Evolutionary conservation across 2,329 filamentous ascomycete species (phyloP).

Genomic region (Aspergillus persii): DNA sequence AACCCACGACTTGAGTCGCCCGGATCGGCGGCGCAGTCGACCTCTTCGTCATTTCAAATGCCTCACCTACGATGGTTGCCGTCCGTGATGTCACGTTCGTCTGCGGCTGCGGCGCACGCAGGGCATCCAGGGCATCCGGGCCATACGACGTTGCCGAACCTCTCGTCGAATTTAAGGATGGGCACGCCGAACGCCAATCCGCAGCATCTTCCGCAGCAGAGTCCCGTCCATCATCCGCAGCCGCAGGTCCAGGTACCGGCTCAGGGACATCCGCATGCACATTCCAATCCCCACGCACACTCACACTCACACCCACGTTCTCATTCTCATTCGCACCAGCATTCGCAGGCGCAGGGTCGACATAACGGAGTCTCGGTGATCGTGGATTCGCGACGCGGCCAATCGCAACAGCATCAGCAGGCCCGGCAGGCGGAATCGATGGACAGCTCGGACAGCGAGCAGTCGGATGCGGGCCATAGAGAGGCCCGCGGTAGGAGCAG

Average conservation of each 20-base stretch:
- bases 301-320: not conserved
- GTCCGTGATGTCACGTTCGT: constrained; percentile 21
- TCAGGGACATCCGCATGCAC: not conserved
- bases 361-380: not conserved
- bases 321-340: not conserved
- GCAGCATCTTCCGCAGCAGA: not conserved
- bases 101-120: not conserved
- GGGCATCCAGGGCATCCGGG: not conserved
- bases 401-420: constrained; percentile 9
- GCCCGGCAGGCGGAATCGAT: constrained; percentile 10
- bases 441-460: constrained; percentile 17
- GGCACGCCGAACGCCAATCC: not conserved
- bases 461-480: constrained; percentile 10
- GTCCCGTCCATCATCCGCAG: not conserved
- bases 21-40: constrained; percentile 7
- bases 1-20: constrained; percentile 7
- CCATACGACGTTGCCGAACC: constrained; percentile 16
- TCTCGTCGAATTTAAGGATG: constrained; percentile 20
- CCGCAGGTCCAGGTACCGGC: not conserved
- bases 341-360: not conserved
- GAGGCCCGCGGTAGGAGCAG: constrained; percentile 10
- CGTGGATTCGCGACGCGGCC: not conserved
- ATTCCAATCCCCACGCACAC: not conserved
- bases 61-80: constrained; percentile 27
- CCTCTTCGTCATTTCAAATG: constrained; percentile 21